Conservation (phyloP, 2,329 filamentous ascomycete genomes). For the Trichoderma atroviride region DNA sequence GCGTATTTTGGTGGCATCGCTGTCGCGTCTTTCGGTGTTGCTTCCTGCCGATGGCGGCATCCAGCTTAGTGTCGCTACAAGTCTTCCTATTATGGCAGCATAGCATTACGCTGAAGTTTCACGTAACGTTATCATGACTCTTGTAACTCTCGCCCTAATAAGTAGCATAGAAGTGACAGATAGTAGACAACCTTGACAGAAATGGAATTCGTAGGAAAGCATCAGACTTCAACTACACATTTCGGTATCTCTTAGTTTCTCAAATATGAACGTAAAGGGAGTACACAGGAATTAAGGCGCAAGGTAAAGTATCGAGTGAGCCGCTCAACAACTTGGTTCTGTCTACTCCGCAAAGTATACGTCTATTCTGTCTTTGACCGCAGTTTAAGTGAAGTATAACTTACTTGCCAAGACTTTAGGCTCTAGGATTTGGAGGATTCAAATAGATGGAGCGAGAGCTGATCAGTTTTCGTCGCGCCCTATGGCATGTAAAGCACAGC, state of each 20-base stretch:
- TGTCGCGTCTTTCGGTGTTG: neutral
- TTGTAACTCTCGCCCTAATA: neutral
- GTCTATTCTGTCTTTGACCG: constrained; percentile 52
- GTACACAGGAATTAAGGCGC: constrained; percentile 62
- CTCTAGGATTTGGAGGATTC: neutral
- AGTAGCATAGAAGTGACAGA: neutral
- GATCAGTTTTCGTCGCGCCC: neutral
- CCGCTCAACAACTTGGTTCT: neutral
- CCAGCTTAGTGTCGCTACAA: neutral
- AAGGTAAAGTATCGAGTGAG: constrained; percentile 48
- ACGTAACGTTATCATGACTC: neutral
- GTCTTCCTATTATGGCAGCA: neutral
- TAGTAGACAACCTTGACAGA: neutral
- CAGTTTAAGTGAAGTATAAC: constrained; percentile 44
- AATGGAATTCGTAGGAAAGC: neutral
- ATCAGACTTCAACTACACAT: constrained; percentile 33
- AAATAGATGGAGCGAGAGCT: neutral
- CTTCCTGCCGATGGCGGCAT: constrained; percentile 1
- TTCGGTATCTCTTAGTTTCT: constrained; percentile 58
- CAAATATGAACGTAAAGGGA: constrained; percentile 56
- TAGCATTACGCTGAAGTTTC: neutral
- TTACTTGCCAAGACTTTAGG: neutral
- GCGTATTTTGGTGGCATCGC: neutral
- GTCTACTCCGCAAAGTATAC: neutral
- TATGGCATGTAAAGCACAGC: neutral